Evolutionary conservation across 768 basidiomycete genomes (phyloP), one percentile per base, ranked within the genome.

Genomic region (Thelephora ganbajun): DNA sequence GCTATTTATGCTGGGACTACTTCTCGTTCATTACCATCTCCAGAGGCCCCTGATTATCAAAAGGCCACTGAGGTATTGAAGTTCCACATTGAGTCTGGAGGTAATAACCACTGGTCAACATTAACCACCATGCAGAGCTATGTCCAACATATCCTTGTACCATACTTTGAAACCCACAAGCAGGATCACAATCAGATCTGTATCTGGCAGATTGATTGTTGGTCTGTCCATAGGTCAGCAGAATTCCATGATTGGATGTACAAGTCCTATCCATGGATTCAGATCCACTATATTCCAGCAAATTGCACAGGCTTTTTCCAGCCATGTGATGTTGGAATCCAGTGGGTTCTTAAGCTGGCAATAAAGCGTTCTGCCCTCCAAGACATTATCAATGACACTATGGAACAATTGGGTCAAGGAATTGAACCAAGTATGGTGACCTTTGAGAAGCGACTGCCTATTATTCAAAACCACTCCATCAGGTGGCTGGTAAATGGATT

Each of bases 251-350:
- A 7, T 5, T 57, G 56, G 56, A 36, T 57, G 44, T 16, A 44
- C 14, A 41, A n/a, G 9, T 23, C 46, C 11, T 53, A 52, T 37
- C 46, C 50, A 11, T 53, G 48, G 47, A 56, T 56, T 33, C 44
- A 49, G 6, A 22, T 56, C 3, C 13, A 19, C 7, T 56, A 47
- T 36, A 33, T 55, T 14, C 55, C 55, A 9, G 55, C 37, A 16
- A 51, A 51, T 1, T 55, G 54, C 41, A 56, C 54, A 1, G 55
- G 55, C 2, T 20, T 54, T 23, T 47, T 44, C 7, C 54, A 49
- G 26, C 53, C 53, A 5, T 54, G 49, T 33, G 53, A 54, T 42
- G 53, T 54, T 11, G 53, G 53, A 3, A 54, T 54, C 22, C 53
- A 54, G 45, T 43, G 48, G 3, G 18, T 47, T 14, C 35, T 54